Evolutionary conservation across 441 rosid species (phyloP).

Genomic region (Jatropha podagrica): DNA sequence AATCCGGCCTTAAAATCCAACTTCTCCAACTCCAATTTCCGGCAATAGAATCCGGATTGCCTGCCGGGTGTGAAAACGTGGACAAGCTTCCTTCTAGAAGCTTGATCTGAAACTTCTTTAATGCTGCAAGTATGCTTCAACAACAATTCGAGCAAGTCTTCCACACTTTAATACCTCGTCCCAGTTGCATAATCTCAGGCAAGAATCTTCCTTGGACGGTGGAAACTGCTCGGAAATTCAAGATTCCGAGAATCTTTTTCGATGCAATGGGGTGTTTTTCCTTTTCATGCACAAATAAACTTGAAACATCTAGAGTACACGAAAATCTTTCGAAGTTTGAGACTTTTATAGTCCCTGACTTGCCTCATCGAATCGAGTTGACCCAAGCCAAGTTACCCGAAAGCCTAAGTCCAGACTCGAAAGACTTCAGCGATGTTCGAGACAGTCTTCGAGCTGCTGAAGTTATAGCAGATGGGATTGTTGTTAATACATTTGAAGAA

Average conservation of each 20-base stretch:
- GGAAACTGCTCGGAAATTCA: constrained; percentile 33
- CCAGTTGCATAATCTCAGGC: constrained; percentile 44
- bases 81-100: constrained; percentile 35
- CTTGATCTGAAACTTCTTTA: constrained; percentile 28
- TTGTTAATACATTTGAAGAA: constrained; percentile 48
- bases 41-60: constrained; percentile 25
- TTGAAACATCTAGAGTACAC: constrained; percentile 21
- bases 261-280: constrained; percentile 40
- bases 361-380: constrained; percentile 44
- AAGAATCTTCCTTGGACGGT: constrained; percentile 38
- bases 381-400: constrained; percentile 38
- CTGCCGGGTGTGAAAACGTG: constrained; percentile 36
- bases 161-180: constrained; percentile 28
- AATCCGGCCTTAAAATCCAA: constrained; percentile 28
- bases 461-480: constrained; percentile 27
- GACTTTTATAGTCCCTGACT: constrained; percentile 45
- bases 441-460: constrained; percentile 25
- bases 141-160: constrained; percentile 29
- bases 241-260: constrained; percentile 45
- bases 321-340: constrained; percentile 28
- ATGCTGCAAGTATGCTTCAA: constrained; percentile 29
- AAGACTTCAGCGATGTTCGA: constrained; percentile 29
- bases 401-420: constrained; percentile 2
- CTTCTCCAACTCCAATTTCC: constrained; percentile 34
- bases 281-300: constrained; percentile 24